phyloP scores from a whole-genome alignment of 2,329 filamentous ascomycete species.

The Trichophyton rubrum region DNA sequence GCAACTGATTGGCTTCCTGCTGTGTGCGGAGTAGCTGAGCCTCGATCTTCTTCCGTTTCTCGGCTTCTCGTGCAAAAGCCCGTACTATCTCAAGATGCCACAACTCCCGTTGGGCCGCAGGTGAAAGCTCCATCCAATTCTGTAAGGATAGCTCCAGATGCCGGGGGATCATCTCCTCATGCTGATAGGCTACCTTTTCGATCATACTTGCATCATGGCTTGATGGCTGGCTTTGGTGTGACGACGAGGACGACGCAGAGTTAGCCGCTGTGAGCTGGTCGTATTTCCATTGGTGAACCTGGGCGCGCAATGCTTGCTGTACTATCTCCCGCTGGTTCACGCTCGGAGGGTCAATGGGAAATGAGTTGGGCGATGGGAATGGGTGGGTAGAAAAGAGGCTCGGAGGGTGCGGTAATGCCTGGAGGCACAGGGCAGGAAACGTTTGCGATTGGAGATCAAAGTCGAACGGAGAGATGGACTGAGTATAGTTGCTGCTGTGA shows the following conservation, averaged over 20 bases:
- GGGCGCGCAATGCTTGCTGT: conserved; percentile 51
- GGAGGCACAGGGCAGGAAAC: conserved; percentile 73
- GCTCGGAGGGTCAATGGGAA: conserved; percentile 66
- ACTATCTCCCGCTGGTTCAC: conserved; percentile 63
- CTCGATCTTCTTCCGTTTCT: conserved; percentile 33
- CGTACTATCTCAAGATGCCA: conserved; percentile 39
- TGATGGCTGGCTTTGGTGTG: conserved; percentile 35
- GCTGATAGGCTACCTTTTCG: conserved; percentile 40
- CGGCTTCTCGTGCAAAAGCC: conserved; percentile 35
- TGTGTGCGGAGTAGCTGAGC: conserved; percentile 33
- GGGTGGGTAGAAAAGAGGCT: conserved; percentile 73
- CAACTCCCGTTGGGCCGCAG: conserved; percentile 37
- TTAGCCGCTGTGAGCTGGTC: conserved; percentile 22
- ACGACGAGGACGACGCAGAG: conserved; percentile 12
- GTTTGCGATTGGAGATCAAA: conserved; percentile 78
- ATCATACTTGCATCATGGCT: conserved; percentile 15
- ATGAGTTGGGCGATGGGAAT: conserved; percentile 64
- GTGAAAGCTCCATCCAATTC: conserved; percentile 58
- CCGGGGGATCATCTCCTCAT: conserved; percentile 57
- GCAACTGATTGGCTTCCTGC: conserved; percentile 38
- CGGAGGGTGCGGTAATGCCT: conserved; percentile 65
- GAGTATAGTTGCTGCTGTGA: conserved; percentile 32
- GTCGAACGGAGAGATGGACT: conserved; percentile 46
- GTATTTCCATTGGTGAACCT: conserved; percentile 54
- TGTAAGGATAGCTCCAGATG: conserved; percentile 67